phyloP scores from a whole-genome alignment of 2,329 filamentous ascomycete species.

The Coniosporium uncinatum region DNA sequence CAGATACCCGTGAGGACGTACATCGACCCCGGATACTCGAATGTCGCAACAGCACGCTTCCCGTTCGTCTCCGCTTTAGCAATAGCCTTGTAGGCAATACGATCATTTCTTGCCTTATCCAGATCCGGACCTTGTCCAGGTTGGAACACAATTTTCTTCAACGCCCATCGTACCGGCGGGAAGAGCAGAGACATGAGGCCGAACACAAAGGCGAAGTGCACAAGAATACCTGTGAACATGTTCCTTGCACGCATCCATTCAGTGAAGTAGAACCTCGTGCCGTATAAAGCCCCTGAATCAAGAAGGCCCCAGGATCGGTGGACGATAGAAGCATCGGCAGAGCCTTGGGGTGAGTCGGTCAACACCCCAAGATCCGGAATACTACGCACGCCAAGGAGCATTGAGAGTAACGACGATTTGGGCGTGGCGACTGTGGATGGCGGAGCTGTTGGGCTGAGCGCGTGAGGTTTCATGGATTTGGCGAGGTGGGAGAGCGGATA shows the following conservation, averaged over 20 bases:
- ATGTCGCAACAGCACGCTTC: conserved; percentile 49
- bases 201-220: conserved; percentile 42
- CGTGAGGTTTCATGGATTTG: conserved; percentile 42
- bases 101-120: conserved; percentile 48
- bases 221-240: conserved; percentile 35
- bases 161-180: conserved; percentile 45
- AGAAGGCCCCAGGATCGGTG: conserved; percentile 55
- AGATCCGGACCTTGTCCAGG: conserved; percentile 43
- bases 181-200: conserved; percentile 39
- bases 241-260: conserved; percentile 49
- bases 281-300: conserved; percentile 45
- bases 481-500: conserved; percentile 40
- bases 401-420: conserved; percentile 23
- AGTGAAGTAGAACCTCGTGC: conserved; percentile 49
- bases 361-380: conserved; percentile 53
- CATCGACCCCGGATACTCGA: conserved; percentile 52
- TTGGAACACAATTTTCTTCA: conserved; percentile 38
- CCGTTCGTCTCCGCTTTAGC: conserved; percentile 47
- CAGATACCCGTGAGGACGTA: conserved; percentile 65
- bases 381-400: conserved; percentile 43
- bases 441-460: conserved; percentile 38
- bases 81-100: conserved; percentile 58
- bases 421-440: conserved; percentile 18
- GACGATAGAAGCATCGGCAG: conserved; percentile 49
- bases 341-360: conserved; percentile 45